Conservation (phyloP, 2,329 filamentous ascomycete genomes). For the Trichoderma polysporum region DNA sequence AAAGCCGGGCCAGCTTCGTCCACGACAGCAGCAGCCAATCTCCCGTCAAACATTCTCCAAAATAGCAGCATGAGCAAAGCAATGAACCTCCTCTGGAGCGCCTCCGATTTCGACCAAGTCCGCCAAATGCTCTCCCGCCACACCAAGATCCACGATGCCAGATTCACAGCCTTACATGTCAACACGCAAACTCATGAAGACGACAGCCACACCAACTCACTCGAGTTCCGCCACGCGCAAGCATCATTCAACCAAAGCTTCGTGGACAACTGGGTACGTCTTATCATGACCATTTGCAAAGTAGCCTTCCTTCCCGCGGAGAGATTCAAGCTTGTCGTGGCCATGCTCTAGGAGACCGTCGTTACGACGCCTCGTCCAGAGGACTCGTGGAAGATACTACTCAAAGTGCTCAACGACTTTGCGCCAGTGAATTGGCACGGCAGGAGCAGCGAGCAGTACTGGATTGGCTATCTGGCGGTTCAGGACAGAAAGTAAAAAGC, state of each 20-base stretch:
- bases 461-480: not conserved
- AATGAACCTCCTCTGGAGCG: slow-evolving; percentile 2
- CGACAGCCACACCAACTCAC: slow-evolving; percentile 1
- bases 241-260: slow-evolving; percentile 19
- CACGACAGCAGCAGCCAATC: not conserved
- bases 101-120: not conserved
- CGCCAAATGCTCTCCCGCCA: not conserved
- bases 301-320: slow-evolving; percentile 18
- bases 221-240: slow-evolving; percentile 26
- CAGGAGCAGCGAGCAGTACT: slow-evolving; percentile 8
- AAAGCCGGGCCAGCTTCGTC: not conserved
- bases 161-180: not conserved
- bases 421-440: slow-evolving; percentile 8
- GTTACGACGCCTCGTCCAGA: not conserved
- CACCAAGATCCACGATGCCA: not conserved
- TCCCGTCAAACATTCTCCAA: slow-evolving; percentile 2
- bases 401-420: slow-evolving; percentile 12
- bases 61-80: not conserved
- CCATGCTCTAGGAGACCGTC: slow-evolving; percentile 9
- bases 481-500: slow-evolving; percentile 6
- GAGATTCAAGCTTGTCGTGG: slow-evolving; percentile 17
- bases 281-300: slow-evolving; percentile 22
- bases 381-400: slow-evolving; percentile 16
- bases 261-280: slow-evolving; percentile 20
- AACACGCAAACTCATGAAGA: slow-evolving; percentile 4